Evolutionary conservation across 768 basidiomycete species (phyloP), one percentile per base, ranked within the genome.

Genomic region (Auriculariales sp.): DNA sequence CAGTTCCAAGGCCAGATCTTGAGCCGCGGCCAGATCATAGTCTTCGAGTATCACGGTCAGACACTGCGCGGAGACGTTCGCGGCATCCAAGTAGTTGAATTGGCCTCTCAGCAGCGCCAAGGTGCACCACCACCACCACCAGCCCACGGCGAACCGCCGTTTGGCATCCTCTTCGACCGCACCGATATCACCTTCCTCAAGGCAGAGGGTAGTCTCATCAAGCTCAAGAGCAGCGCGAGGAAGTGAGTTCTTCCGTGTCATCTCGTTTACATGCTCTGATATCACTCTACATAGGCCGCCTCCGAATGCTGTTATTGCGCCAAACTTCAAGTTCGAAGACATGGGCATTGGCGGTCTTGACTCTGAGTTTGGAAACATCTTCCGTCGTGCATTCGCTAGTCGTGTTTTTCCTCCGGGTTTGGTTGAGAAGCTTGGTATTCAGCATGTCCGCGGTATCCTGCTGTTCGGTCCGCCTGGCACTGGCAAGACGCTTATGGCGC

Each of bases 321-420:
- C 95, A 1, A 97, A 97, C 66, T 99, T 99, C 77, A 98, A 95
- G 65, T 99, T 99, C 54, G 88, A 94, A 60, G 95, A 99, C 63
- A 98, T 99, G 94, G 95, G 95, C 15, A 98, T 99, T 59, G 95
- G 95, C 59, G 95, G 95, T 59, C 71, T 99, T 29, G 95, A 99
- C 63, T 72, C 78, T 6, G 95, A 99, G 62, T 99, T 99, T 61
- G 79, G 79, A 50, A 82, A 90, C 35, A 99, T 99, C 60, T 99
- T 99, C 72, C 87, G 95, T 62, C 85, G 95, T 59, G 95, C 95
- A 0, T 99, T 99, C 61, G 93, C 95, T 0, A 90, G 86, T 45
- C 89, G 95, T 42, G 91, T 99, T n/a, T 99, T 98, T 67, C 95
- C 95, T 33, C 93, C 93, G 0, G 90, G 79, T 0, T 75, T 98